Percentiles rank a stretch among this genome's conserved stretches.
These are phyloP conservation scores for Trichomonascaceae sp. DNA, from an alignment of 1,139 yeast genomes.

Conservation along the genomic window DNA sequence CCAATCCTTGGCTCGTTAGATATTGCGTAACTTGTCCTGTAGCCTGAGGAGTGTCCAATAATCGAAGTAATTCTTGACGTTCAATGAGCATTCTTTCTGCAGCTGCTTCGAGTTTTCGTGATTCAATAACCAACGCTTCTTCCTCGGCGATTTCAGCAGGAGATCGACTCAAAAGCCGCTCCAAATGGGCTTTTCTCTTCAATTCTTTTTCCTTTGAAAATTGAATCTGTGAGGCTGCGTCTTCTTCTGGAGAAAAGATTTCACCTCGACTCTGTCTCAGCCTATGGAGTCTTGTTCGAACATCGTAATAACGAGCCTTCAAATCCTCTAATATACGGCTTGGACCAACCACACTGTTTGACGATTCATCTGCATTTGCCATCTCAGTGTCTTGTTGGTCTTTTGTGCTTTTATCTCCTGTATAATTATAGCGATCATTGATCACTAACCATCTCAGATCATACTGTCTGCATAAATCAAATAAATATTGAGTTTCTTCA, in stretches of 20 bases:
- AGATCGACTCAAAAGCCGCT: conserved; percentile 68
- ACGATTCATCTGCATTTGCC: conserved; percentile 10
- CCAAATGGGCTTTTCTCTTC: conserved; percentile 75
- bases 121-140: conserved; percentile 87
- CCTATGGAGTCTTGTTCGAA: conserved; percentile 44
- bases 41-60: conserved; percentile 84
- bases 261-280: conserved; percentile 42
- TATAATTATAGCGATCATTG: conserved; percentile 60
- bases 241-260: conserved; percentile 30
- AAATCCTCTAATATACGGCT: conserved; percentile 57
- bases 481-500: conserved; percentile 70
- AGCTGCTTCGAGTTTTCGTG: conserved; percentile 85
- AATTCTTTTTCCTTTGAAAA: conserved; percentile 65
- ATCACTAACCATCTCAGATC: conserved; percentile 88
- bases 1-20: conserved; percentile 80
- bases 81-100: conserved; percentile 86
- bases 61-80: conserved; percentile 68
- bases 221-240: conserved; percentile 38
- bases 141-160: conserved; percentile 99
- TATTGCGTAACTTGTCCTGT: conserved; percentile 72
- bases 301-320: conserved; percentile 70
- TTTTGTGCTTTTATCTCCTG: conserved; percentile 14
- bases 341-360: background rate
- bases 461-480: conserved; percentile 62
- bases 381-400: conserved; percentile 14